Conservation (phyloP, 2,329 filamentous ascomycete genomes). For the Triangularia verruculosa region DNA sequence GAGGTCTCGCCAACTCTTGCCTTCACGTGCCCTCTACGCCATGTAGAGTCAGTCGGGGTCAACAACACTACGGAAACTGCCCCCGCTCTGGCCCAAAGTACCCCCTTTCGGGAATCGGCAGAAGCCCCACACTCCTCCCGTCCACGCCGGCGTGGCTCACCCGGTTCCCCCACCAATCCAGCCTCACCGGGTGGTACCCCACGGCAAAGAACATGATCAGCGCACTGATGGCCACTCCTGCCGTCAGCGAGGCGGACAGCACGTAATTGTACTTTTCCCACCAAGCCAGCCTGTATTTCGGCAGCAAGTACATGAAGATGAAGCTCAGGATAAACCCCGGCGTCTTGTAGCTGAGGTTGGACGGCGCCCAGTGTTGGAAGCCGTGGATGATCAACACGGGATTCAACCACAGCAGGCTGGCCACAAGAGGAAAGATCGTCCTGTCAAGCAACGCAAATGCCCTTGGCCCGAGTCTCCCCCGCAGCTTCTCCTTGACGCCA, state of each 20-base stretch:
- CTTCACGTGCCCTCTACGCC: not conserved
- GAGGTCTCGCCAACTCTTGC: not conserved
- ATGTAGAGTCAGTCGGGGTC: not conserved
- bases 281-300: conserved; percentile 39
- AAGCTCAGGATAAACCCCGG: conserved; percentile 41
- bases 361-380: conserved; percentile 43
- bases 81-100: conserved; percentile 35
- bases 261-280: conserved; percentile 49
- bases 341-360: conserved; percentile 43
- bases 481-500: conserved; percentile 33
- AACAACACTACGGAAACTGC: conserved; percentile 15
- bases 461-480: conserved; percentile 29
- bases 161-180: conserved; percentile 47
- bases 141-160: conserved; percentile 39
- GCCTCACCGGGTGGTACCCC: conserved; percentile 35
- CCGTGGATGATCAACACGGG: conserved; percentile 42
- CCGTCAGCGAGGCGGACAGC: conserved; percentile 41
- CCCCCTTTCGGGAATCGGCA: conserved; percentile 32
- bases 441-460: conserved; percentile 36
- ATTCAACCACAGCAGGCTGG: conserved; percentile 41
- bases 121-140: conserved; percentile 29
- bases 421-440: conserved; percentile 39
- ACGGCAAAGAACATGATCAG: conserved; percentile 45
- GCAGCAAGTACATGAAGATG: conserved; percentile 45
- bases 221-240: conserved; percentile 41